A percentile compares a stretch with the other conserved stretches of the same genome.
Conservation (phyloP, 225 moss, liverwort and hornwort species). For the Polytrichum formosum region DNA sequence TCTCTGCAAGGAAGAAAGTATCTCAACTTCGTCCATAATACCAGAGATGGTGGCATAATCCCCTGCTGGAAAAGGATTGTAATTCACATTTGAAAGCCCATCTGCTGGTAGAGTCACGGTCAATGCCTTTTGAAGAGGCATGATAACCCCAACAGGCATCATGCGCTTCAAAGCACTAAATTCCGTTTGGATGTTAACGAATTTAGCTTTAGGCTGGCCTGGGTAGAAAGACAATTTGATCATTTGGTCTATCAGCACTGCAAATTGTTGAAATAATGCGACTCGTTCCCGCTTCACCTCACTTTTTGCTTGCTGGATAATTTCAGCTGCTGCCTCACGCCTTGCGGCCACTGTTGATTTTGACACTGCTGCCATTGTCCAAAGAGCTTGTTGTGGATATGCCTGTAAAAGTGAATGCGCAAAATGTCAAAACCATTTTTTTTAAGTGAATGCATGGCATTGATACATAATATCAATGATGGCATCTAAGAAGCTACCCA, state of each 20-base stretch:
- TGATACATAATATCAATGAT: too few species aligned
- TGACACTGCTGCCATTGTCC: constrained; percentile 99
- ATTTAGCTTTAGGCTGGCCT: constrained; percentile 82
- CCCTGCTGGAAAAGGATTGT: constrained; percentile 85
- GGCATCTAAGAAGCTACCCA: too few species aligned
- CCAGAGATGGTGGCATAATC: constrained; percentile 84
- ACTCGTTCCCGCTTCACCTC: constrained; percentile 64
- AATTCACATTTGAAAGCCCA: constrained; percentile 77
- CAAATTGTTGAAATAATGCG: constrained; percentile 79
- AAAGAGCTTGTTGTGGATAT: constrained; percentile 95
- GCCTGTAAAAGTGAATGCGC: constrained; percentile 30
- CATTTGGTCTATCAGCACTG: constrained; percentile 91
- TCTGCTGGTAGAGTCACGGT: constrained; percentile 87
- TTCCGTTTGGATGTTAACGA: constrained; percentile 78
- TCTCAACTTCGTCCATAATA: constrained; percentile 94
- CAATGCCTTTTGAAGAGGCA: constrained; percentile 94
- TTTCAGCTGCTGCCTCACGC: constrained; percentile 91
- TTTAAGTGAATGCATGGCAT: too few species aligned
- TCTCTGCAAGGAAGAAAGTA: constrained; percentile 88
- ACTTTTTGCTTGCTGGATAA: constrained; percentile 73
- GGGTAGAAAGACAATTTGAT: constrained; percentile 83
- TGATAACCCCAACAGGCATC: constrained; percentile 97
- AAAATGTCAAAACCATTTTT: background rate
- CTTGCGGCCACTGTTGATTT: constrained; percentile 91
- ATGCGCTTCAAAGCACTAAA: constrained; percentile 87